Evolutionary conservation across 306 rosid species (phyloP).

Genomic region (Casuarina glauca): DNA sequence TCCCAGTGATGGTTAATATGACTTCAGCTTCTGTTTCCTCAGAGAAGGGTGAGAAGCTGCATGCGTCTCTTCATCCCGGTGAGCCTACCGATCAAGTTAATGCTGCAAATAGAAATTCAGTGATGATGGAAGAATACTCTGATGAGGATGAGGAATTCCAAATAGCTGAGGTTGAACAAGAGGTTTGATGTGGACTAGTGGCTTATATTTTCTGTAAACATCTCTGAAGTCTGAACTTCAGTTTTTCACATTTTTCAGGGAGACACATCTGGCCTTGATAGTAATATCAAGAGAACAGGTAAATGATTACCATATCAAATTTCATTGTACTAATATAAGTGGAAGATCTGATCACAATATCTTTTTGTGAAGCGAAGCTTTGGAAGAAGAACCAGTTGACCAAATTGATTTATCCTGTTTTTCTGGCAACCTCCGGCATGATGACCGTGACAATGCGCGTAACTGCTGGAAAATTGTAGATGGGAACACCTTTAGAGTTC

Average conservation of each 20-base stretch:
- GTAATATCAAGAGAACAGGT: conserved; percentile 68
- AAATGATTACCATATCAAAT: conserved; percentile 20
- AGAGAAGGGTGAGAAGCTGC: conserved; percentile 60
- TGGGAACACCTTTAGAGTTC: conserved; percentile 91
- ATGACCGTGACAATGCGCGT: conserved; percentile 82
- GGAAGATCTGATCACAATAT: conserved; percentile 34
- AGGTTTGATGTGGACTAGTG: conserved; percentile 49
- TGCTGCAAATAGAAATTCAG: conserved; percentile 74
- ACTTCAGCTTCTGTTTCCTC: conserved; percentile 75
- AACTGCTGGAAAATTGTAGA: conserved; percentile 97
- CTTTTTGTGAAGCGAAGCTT: conserved; percentile 46
- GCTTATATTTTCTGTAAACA: conserved; percentile 16
- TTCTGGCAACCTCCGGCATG: conserved; percentile 76
- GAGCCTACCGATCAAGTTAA: conserved; percentile 57
- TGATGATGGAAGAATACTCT: conserved; percentile 91
- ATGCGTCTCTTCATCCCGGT: conserved; percentile 49
- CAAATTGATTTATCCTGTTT: conserved; percentile 85
- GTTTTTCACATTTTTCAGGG: conserved; percentile 47
- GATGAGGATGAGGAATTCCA: conserved; percentile 97
- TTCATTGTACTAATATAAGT: not conserved
- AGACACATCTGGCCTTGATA: conserved; percentile 54
- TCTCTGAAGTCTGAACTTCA: conserved; percentile 21
- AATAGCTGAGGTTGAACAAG: conserved; percentile 84
- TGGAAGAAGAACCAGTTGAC: conserved; percentile 80
- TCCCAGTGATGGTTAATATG: conserved; percentile 99